Evolutionary conservation across 306 rosid genomes (phyloP), one percentile per base, ranked within the genome.

Genomic region (Trifolium repens): DNA sequence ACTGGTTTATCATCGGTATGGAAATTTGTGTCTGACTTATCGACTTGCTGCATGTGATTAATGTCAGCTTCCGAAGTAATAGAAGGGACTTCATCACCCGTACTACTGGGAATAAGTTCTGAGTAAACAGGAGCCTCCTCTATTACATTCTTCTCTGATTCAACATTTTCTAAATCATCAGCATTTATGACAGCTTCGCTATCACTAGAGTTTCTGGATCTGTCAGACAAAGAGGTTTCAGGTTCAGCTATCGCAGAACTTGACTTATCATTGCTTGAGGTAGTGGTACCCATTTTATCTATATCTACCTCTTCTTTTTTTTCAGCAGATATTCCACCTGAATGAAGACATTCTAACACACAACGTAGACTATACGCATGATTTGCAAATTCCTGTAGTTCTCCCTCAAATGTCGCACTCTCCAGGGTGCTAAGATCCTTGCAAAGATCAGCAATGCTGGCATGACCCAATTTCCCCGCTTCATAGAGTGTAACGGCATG

Each of bases 401-500:
- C 99, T 69, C 98, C 99, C 87, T 94, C 98, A 82, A 90, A 94
- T 80, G 81, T 94, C 78, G 96, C 72, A 67, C 98, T 85, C 80
- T 92, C 97, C 78, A 94, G 70, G 5, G 98, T 90, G 69, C 93
- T 79, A 61, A 94, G 93, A 89, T 92, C 96, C 82, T 92, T 89
- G 83, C 99, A 94, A 75, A 94, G 99, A 88, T 94, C 97, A 26
- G 89, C 58, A 80, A 94, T 94, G 76, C 96, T 85, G 68, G 91
- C 87, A 90, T 94, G 93, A 72, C 96, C 97, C 88, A 94, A 74
- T 79, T 94, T 94, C 40, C 97, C 99, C 34, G 93, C 99, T 81
- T 94, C 99, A 66, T 94, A 94, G 47, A 94, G 92, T 10, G 97
- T 94, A 67, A 94, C 98, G 19, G 99, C 99, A 90, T 94, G 99